phyloP scores from a whole-genome alignment of 352 stramenopile genomes.

The Globisporangium megalacanthum region DNA sequence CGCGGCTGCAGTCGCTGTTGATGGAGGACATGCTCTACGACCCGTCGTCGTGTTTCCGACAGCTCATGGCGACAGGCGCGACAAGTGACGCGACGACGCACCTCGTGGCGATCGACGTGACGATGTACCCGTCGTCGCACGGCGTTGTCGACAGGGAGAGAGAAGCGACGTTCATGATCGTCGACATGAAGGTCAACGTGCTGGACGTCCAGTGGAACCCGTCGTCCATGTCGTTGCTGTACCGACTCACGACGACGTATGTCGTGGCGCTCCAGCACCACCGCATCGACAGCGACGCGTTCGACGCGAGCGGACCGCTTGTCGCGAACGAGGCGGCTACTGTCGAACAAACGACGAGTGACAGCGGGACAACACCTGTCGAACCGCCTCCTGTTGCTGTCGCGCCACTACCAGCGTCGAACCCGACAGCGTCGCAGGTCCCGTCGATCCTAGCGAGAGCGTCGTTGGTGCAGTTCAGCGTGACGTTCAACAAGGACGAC shows the following conservation, averaged over 20 bases:
- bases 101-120: conserved; percentile 47
- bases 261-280: conserved; percentile 43
- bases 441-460: conserved; percentile 36
- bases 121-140: conserved; percentile 22
- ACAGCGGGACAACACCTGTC: neutral
- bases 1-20: conserved; percentile 41
- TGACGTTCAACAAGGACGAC: conserved; percentile 84
- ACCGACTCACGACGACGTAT: conserved; percentile 63
- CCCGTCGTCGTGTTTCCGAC: conserved; percentile 39
- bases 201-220: conserved; percentile 83
- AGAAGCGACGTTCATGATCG: conserved; percentile 28
- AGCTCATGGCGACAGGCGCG: conserved; percentile 58
- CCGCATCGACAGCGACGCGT: conserved; percentile 7
- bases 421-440: neutral
- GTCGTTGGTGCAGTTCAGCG: conserved; percentile 66
- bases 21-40: conserved; percentile 72
- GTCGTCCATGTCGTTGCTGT: conserved; percentile 70
- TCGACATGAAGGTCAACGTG: conserved; percentile 61
- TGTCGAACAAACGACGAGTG: neutral
- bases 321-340: no score
- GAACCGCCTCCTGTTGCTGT: neutral
- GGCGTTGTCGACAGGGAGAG: neutral
- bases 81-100: conserved; percentile 13
- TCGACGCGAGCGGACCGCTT: neutral
- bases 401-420: conserved; percentile 4